Conservation (phyloP, 345 rosid genomes). For the Gossypium australe region DNA sequence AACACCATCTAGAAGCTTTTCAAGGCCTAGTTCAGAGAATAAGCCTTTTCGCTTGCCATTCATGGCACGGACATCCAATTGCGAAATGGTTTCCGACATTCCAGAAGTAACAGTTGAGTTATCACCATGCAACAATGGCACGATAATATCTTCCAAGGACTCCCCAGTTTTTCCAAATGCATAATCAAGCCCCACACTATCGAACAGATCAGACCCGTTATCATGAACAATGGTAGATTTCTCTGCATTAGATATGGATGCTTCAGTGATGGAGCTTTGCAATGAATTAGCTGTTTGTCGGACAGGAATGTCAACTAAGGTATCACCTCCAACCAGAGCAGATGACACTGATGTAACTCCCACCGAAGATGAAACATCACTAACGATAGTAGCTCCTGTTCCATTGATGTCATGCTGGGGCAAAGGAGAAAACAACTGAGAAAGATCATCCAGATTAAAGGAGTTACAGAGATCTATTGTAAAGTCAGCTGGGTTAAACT, state of each 20-base stretch:
- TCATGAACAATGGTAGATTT: slow-evolving; percentile 25
- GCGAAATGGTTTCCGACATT: slow-evolving; percentile 25
- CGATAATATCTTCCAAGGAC: slow-evolving; percentile 27
- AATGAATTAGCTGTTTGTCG: slow-evolving; percentile 17
- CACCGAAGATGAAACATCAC: slow-evolving; percentile 21
- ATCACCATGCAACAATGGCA: slow-evolving; percentile 18
- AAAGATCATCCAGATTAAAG: slow-evolving; percentile 41
- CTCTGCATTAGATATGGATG: slow-evolving; percentile 21
- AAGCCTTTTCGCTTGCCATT: slow-evolving; percentile 46
- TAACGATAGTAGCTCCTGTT: slow-evolving; percentile 11
- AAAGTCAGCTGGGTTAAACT: slow-evolving; percentile 34
- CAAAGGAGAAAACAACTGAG: slow-evolving; percentile 45
- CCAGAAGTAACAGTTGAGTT: slow-evolving; percentile 10
- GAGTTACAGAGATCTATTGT: slow-evolving; percentile 39
- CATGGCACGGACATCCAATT: slow-evolving; percentile 26
- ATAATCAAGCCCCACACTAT: slow-evolving; percentile 34
- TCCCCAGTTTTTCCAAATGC: slow-evolving; percentile 18
- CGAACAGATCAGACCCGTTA: slow-evolving; percentile 41
- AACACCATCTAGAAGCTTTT: slow-evolving; percentile 47
- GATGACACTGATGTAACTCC: slow-evolving; percentile 23
- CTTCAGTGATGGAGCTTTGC: slow-evolving; percentile 22
- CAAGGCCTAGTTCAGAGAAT: slow-evolving; percentile 73
- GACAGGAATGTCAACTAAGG: slow-evolving; percentile 17
- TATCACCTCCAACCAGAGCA: slow-evolving; percentile 19
- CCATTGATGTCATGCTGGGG: slow-evolving; percentile 27